Evolutionary conservation across 257 asterid species (phyloP), one percentile per base, ranked within the genome.

Genomic region (Capsicum chinense): DNA sequence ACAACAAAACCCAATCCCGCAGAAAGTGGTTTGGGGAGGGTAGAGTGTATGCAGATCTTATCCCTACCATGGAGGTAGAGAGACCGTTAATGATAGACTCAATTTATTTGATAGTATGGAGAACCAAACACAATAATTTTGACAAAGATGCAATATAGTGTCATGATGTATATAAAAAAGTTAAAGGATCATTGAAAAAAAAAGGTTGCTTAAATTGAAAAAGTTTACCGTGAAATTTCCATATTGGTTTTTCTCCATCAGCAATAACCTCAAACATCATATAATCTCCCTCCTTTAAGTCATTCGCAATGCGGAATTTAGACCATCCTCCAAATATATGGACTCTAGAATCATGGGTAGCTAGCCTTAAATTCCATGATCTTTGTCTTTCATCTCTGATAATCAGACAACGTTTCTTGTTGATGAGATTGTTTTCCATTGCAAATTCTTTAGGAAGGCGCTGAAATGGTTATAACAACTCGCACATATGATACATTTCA

Each of bases 191-290:
- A 9, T 70, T 3, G 37, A 17, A 16, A 4, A 9, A 9, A 71
- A n/a, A 44, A 15, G 44, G 37, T 9, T 6, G 17, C 26, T 71
- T 44, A 5, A 9, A 44, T 63, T 11, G 33, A 12, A 19, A 70
- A 9, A 71, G 17, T 37, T 10, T 71, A 44, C 79, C 11, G 5
- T 8, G 47, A 74, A 74, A 74, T 74, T 12, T 50, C 80, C 80
- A 74, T 48, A 74, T 74, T 10, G 80, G 80, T 50, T 26, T 74
- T 74, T 50, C 60, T 74, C 80, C 80, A 13, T 50, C 48, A 50
- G 80, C 59, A 74, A 74, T 35, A 50, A 74, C 80, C 80, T 74
- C 80, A 74, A 74, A 74, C 60, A 3, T 74, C 42, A 74, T 74
- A 48, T 52, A 4, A 21, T 74, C 80, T 50, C 80, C 80, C 44